Evolutionary conservation across 2,329 filamentous ascomycete species (phyloP), one percentile per base, ranked within the genome.

Genomic region (Akanthomyces uredinophilus): DNA sequence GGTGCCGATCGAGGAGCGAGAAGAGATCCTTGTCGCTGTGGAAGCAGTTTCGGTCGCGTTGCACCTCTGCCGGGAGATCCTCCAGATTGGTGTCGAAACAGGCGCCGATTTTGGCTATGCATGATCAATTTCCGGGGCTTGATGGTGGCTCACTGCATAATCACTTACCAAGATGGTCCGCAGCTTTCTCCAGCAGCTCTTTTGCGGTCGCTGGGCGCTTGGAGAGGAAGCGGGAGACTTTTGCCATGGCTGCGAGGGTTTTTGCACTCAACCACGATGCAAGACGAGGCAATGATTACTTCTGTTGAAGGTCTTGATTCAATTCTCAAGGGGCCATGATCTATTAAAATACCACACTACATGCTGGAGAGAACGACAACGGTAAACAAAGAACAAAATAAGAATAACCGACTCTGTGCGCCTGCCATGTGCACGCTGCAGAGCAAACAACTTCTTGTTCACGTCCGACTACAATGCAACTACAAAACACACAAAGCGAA

Each of bases 1-100:
- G 32, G 3, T 68, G 49, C 0, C 41, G 43, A 29, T 65, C 63
- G 55, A 73, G 50, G 7, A 55, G n/a, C 35, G 22, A 4, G 13
- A 55, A 55, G 11, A 44, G 11, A 2, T 27, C 20, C 13, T n/a
- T 29, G 29, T 27, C 13, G 37, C 22, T 43, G 20, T n/a, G 5
- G 20, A 55, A 44, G 52, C 16, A 11, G 18, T 29, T 13, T 27
- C 52, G 22, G 22, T 55, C 37, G 22, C 52, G 35, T 18, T 37
- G 52, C 3, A 55, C 24, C 16, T 55, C 52, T n/a, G n/a, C 20
- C 18, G 52, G 52, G n/a, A 55, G 22, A 11, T 55, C 35, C 2
- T 43, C 7, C 20, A 20, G 5, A n/a, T 55, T 16, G n/a, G 20
- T 13, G 52, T 11, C 4, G 22, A 55, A 43, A 14, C 20, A 44